Base-by-base conservation (phyloP, 257 asterid species). In the Fraxinus pennsylvanica region DNA sequence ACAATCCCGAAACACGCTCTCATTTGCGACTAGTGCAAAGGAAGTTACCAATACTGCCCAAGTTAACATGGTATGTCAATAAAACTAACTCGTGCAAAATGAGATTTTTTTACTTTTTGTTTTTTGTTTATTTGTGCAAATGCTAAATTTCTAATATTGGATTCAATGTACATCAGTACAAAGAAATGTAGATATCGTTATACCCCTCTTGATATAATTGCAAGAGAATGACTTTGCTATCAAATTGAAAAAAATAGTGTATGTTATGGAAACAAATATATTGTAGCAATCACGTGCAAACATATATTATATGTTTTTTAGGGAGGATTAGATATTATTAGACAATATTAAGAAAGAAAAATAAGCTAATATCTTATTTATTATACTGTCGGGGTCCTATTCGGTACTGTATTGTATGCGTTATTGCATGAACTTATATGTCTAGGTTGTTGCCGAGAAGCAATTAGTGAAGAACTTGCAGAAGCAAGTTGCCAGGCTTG, bases 11-110 rank as follows among this genome's bases (percentile, higher is more conserved):
- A 93, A 93, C 82, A 96, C 97, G 1, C 92, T 93, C 78, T 77
- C 82, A 61, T 96, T 96, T 83, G 99, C 98, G 36, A 93, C 91
- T 30, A 96, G 91, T 85, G 99, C 99, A 71, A 96, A 92, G 87
- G 97, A 96, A 85, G 99, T 96, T 75, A 92, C 91, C 68, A 91
- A 92, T 78, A 92, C 52, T 83, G 97, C 97, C 74, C 96, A 84
- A 90, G 99, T 96, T 33, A 96, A 96, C 91, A 91, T 93, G 98
- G 99, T 92, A 89, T 71, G 87, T 36, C 12, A 54, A 22, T 12
- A 25, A 25, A 63, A 25, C 29, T 9, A 59, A 63, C 69, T 63
- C 3, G 1, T 3, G 7, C 69, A 25, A 22, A 63, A 63, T 63
- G 17, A 25, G 0, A 9, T 9, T 0, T 63, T 25, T n/a, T 6